phyloP scores from a whole-genome alignment of 331 rosid species.

The Pyrus hybrid region DNA sequence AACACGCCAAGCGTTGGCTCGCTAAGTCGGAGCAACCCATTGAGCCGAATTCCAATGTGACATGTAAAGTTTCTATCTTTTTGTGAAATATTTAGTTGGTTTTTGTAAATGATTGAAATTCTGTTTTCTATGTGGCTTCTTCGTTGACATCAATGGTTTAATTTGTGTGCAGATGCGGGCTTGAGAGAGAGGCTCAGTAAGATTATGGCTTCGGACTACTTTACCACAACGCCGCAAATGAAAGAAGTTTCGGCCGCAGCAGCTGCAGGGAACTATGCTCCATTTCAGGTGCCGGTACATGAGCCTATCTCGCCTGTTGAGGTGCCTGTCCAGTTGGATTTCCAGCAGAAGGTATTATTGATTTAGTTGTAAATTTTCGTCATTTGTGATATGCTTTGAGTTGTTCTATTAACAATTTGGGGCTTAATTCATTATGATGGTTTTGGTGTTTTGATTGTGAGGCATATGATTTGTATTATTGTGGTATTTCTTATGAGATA shows the following conservation, averaged over 20 bases:
- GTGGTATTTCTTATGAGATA: neutral
- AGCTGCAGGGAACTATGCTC: conserved; percentile 61
- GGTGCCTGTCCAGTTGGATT: conserved; percentile 40
- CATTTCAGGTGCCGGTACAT: conserved; percentile 63
- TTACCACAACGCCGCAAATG: conserved; percentile 78
- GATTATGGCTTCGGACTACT: conserved; percentile 81
- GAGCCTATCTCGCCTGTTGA: conserved; percentile 22
- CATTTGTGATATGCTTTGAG: neutral
- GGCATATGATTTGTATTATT: neutral
- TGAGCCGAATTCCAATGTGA: conserved; percentile 46
- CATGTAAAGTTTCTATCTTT: conserved; percentile 35
- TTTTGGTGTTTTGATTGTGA: neutral
- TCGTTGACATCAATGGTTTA: neutral
- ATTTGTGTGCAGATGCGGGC: conserved; percentile 46
- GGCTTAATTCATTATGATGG: neutral
- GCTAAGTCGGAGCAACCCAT: conserved; percentile 53
- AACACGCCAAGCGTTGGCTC: conserved; percentile 86
- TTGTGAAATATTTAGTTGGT: neutral
- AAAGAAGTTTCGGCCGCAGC: conserved; percentile 52
- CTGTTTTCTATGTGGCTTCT: neutral
- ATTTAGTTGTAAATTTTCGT: neutral
- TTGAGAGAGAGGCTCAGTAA: conserved; percentile 77
- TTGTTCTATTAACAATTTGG: neutral
- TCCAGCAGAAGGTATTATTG: conserved; percentile 52
- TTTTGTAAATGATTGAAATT: neutral